Percentiles rank a stretch among this genome's conserved stretches.
Conservation (phyloP, 257 asterid genomes). For the Lavandula angustifolia region DNA sequence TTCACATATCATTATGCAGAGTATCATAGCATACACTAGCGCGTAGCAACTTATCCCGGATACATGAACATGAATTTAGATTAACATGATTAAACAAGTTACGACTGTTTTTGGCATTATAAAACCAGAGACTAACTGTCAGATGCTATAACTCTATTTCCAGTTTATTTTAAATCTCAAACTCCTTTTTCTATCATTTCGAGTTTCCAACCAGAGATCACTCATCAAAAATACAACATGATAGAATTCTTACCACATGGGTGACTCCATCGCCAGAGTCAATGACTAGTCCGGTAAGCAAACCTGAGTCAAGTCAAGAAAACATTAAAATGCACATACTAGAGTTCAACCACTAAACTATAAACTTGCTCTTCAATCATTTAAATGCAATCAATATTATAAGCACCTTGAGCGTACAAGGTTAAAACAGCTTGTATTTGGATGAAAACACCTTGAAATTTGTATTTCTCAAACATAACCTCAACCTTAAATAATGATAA, state of each 20-base stretch:
- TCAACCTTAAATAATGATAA: constrained; percentile 64
- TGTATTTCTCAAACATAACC: constrained; percentile 96
- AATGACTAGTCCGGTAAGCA: constrained; percentile 93
- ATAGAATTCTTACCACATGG: constrained; percentile 72
- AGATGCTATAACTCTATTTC: constrained; percentile 11
- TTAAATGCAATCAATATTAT: constrained; percentile 34
- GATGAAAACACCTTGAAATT: constrained; percentile 83
- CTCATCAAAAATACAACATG: background rate
- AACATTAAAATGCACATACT: constrained; percentile 31
- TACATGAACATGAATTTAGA: constrained; percentile 20
- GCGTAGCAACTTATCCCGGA: background rate
- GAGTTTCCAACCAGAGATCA: constrained; percentile 11
- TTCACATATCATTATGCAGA: constrained; percentile 18
- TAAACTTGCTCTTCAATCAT: constrained; percentile 20
- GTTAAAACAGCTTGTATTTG: constrained; percentile 97
- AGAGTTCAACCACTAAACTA: constrained; percentile 18
- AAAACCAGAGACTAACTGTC: too few species aligned
- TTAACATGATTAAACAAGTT: constrained; percentile 5
- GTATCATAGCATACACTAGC: background rate
- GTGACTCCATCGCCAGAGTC: constrained; percentile 99
- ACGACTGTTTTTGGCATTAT: background rate
- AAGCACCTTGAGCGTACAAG: constrained; percentile 95
- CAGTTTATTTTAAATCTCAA: background rate
- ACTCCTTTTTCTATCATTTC: background rate
- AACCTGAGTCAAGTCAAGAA: constrained; percentile 55